Evolutionary conservation across 495 filamentous ascomycete species (phyloP).

Genomic region (Mytilinidion resinicola): DNA sequence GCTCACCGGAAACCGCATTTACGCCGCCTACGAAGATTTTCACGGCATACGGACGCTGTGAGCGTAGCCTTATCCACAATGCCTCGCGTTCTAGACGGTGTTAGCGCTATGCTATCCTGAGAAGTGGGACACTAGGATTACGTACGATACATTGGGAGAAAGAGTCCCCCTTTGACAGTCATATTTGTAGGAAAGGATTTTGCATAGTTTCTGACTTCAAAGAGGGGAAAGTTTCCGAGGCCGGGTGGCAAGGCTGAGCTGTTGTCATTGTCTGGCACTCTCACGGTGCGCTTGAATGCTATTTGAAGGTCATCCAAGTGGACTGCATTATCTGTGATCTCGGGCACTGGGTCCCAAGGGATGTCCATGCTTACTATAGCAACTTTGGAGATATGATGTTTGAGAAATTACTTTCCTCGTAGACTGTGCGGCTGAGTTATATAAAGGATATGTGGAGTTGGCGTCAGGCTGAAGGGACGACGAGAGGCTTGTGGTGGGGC

Average conservation of each 20-base stretch:
- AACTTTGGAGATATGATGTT: too few species aligned
- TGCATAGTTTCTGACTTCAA: slow-evolving; percentile 8
- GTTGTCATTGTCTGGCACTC: slow-evolving; percentile 11
- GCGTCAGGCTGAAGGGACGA: too few species aligned
- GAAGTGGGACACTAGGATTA: neutral
- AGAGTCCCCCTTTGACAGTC: slow-evolving; percentile 10
- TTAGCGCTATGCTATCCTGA: neutral
- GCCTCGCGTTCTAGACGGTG: slow-evolving; percentile 10
- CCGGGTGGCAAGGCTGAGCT: slow-evolving; percentile 1
- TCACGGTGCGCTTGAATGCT: slow-evolving; percentile 18
- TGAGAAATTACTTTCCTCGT: too few species aligned
- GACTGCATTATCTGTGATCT: neutral
- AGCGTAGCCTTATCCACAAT: slow-evolving; percentile 13
- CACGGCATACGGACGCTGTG: neutral
- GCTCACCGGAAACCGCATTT: slow-evolving; percentile 12
- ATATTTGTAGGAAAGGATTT: slow-evolving; percentile 8
- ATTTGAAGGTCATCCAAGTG: slow-evolving; percentile 5
- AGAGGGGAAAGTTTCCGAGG: slow-evolving; percentile 14
- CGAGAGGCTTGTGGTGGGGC: too few species aligned
- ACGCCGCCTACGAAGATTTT: slow-evolving; percentile 15
- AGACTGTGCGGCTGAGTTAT: too few species aligned
- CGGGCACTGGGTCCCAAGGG: neutral
- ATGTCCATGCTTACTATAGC: neutral
- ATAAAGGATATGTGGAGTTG: too few species aligned
- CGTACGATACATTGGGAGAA: slow-evolving; percentile 21